Evolutionary conservation across 2,329 filamentous ascomycete species (phyloP).

Genomic region (Dryadomyces quercus-mongolicae): DNA sequence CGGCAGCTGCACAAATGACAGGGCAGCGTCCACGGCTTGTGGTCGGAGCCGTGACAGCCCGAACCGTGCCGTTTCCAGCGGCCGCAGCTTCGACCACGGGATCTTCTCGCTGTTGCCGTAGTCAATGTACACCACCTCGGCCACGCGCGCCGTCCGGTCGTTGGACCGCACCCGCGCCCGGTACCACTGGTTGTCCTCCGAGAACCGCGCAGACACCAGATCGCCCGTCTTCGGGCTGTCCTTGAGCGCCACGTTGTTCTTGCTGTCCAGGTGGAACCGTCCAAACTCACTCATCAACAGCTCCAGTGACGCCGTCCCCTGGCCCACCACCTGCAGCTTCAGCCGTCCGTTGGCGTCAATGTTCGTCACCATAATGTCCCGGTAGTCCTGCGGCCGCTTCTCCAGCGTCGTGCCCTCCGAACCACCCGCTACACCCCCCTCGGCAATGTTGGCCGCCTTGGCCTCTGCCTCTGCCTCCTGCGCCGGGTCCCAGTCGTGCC

Average conservation of each 20-base stretch:
- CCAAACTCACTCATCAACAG: slow-evolving; percentile 85
- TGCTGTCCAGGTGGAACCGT: slow-evolving; percentile 74
- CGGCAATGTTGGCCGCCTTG: slow-evolving; percentile 31
- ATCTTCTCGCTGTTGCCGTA: slow-evolving; percentile 90
- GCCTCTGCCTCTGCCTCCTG: slow-evolving; percentile 55
- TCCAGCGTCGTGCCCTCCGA: slow-evolving; percentile 37
- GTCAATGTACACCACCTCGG: slow-evolving; percentile 89
- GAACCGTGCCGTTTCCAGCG: slow-evolving; percentile 73
- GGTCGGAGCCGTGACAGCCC: slow-evolving; percentile 67
- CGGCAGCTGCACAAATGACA: slow-evolving; percentile 85
- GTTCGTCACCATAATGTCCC: slow-evolving; percentile 85
- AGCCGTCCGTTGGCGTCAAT: slow-evolving; percentile 71
- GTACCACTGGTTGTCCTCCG: slow-evolving; percentile 86
- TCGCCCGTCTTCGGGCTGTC: slow-evolving; percentile 82
- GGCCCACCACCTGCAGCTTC: slow-evolving; percentile 84
- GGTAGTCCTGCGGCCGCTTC: slow-evolving; percentile 71
- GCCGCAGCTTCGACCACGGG: slow-evolving; percentile 71
- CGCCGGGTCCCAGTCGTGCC: slow-evolving; percentile 89
- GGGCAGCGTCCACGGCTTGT: slow-evolving; percentile 75
- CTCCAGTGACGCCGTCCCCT: slow-evolving; percentile 73
- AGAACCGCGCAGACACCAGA: slow-evolving; percentile 82
- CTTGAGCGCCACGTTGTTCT: slow-evolving; percentile 63
- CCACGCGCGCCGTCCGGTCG: slow-evolving; percentile 77
- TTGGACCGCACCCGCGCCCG: slow-evolving; percentile 83
- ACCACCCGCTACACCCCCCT: slow-evolving; percentile 37